phyloP scores from a whole-genome alignment of 495 filamentous ascomycete species.

The Penicillium bovifimosum region DNA sequence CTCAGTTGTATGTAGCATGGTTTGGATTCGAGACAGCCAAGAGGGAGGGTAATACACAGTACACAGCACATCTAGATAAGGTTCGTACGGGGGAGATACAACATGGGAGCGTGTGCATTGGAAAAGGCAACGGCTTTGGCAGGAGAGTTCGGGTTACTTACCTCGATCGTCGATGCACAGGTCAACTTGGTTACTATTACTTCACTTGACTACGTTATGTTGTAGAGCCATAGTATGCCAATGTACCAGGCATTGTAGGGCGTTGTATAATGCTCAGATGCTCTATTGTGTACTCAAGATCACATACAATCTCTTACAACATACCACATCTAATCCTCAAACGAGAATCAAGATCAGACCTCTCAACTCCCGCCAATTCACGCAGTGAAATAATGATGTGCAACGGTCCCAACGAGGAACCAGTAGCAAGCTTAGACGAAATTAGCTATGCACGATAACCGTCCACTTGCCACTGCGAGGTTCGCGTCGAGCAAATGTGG shows the following conservation, averaged over 20 bases:
- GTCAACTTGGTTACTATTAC: background rate
- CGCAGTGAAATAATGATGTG: slow-evolving; percentile 4
- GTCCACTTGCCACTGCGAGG: background rate
- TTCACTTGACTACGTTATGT: too few relatives aligned
- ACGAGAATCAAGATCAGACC: background rate
- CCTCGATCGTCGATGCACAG: background rate
- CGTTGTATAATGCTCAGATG: too few relatives aligned
- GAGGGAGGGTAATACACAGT: background rate
- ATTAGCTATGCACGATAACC: background rate
- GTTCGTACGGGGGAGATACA: background rate
- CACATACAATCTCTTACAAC: too few relatives aligned
- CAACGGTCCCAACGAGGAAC: background rate
- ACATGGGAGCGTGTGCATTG: slow-evolving; percentile 4
- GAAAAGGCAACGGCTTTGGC: background rate
- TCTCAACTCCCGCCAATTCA: background rate
- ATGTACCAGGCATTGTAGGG: too few relatives aligned
- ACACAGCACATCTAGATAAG: background rate
- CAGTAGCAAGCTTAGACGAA: background rate
- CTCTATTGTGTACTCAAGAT: too few relatives aligned
- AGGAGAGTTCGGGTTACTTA: slow-evolving; percentile 1
- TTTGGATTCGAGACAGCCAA: background rate
- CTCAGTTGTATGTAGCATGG: background rate
- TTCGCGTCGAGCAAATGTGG: background rate
- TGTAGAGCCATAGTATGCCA: too few relatives aligned
- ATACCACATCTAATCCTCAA: background rate